phyloP scores from a whole-genome alignment of 805 yeast genomes.

The Candida boidinii region DNA sequence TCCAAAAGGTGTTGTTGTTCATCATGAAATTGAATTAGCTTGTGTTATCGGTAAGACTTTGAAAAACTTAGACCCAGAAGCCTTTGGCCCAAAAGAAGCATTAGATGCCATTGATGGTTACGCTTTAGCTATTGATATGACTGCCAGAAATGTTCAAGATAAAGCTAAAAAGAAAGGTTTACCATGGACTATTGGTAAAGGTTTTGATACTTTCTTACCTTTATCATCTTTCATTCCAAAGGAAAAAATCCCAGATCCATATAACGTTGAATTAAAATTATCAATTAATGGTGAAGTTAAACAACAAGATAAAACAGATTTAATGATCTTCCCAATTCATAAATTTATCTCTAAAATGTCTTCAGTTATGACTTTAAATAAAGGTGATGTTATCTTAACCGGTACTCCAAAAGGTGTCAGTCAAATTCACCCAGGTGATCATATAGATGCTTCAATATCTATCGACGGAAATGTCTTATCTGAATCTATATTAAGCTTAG shows the following conservation, averaged over 20 bases:
- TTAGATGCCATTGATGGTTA: slow-evolving; percentile 77
- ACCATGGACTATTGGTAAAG: slow-evolving; percentile 96
- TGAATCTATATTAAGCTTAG: slow-evolving; percentile 37
- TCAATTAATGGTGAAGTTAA: slow-evolving; percentile 61
- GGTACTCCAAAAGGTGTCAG: slow-evolving; percentile 99
- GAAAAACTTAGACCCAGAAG: slow-evolving; percentile 46
- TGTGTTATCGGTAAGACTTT: slow-evolving; percentile 58
- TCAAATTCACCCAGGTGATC: slow-evolving; percentile 68
- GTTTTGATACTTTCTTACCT: slow-evolving; percentile 94
- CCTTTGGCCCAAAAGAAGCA: slow-evolving; percentile 59
- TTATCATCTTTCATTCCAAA: slow-evolving; percentile 69
- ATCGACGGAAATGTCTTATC: slow-evolving; percentile 49
- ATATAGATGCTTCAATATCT: slow-evolving; percentile 52
- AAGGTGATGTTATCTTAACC: slow-evolving; percentile 86
- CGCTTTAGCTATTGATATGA: slow-evolving; percentile 84
- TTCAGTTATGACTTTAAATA: slow-evolving; percentile 80
- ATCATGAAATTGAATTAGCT: slow-evolving; percentile 93
- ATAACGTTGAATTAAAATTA: slow-evolving; percentile 54
- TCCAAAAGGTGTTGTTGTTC: slow-evolving; percentile 74
- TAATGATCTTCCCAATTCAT: slow-evolving; percentile 88
- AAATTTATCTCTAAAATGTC: slow-evolving; percentile 74
- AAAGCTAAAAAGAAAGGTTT: slow-evolving; percentile 89
- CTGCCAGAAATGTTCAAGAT: slow-evolving; percentile 93
- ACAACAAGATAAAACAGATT: slow-evolving; percentile 67
- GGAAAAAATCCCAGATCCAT: slow-evolving; percentile 58